These are phyloP conservation scores for Colletotrichum chrysophilum DNA, from an alignment of 2,329 filamentous ascomycete genomes.

Conservation along the genomic window DNA sequence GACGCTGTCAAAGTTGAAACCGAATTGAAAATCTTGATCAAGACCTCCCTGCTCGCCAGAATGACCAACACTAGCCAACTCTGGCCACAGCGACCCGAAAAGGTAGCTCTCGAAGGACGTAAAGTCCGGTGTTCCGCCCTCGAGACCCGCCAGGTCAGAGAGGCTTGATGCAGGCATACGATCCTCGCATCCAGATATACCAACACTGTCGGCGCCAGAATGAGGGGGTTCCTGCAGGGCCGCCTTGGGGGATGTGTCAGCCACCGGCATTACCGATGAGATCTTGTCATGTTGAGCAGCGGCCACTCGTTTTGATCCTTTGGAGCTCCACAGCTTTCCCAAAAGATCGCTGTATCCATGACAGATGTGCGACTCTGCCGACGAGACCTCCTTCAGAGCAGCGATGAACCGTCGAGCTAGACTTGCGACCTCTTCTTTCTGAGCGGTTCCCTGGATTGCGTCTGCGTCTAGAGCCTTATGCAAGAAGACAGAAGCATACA, in stretches of 20 bases:
- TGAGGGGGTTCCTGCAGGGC: neutral
- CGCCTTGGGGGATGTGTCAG: fast-evolving
- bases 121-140: neutral
- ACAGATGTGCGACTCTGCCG: neutral
- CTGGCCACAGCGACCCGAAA: neutral
- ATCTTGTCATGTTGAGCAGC: fast-evolving
- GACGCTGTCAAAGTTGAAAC: neutral
- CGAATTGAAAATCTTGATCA: neutral
- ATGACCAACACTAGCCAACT: neutral
- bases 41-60: neutral
- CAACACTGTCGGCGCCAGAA: neutral
- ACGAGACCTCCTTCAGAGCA: neutral
- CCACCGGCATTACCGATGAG: fast-evolving
- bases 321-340: neutral
- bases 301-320: neutral
- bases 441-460: neutral
- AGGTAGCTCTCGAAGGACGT: neutral
- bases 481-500: neutral
- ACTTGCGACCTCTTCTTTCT: neutral
- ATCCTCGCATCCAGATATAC: fast-evolving
- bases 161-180: neutral
- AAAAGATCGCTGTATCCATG: neutral
- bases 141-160: fast-evolving
- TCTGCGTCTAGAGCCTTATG: neutral
- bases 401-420: neutral